phyloP scores from a whole-genome alignment of 768 basidiomycete species.

The Leucosporidium creatinivorum region DNA sequence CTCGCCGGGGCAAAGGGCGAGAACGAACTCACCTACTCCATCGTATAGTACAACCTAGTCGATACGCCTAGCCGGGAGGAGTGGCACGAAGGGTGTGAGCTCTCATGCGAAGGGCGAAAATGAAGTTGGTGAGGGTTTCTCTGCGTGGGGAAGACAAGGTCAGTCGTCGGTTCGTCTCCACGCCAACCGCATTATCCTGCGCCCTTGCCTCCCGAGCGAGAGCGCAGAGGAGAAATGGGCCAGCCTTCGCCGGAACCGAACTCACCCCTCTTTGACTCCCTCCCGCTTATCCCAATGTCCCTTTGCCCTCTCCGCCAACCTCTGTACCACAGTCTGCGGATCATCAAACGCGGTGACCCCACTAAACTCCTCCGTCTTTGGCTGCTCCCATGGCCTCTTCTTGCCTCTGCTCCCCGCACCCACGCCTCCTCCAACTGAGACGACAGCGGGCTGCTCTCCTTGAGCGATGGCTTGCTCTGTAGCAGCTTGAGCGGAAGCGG shows the following conservation, averaged over 20 bases:
- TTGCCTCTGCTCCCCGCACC: background rate
- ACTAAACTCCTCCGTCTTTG: constrained; percentile 26
- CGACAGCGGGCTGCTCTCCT: background rate
- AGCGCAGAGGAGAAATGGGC: background rate
- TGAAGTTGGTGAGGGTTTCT: constrained; percentile 31
- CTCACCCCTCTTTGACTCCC: constrained; percentile 27
- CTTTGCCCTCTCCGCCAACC: constrained; percentile 22
- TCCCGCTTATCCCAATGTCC: constrained; percentile 32
- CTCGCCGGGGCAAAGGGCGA: too few species aligned
- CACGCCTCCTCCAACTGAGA: background rate
- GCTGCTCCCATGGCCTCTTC: constrained; percentile 24
- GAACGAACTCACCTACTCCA: too few species aligned
- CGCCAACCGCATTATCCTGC: background rate
- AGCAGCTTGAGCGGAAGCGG: too few species aligned
- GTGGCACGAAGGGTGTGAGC: constrained; percentile 20
- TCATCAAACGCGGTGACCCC: constrained; percentile 22
- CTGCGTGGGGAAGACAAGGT: background rate
- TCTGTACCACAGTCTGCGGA: constrained; percentile 10
- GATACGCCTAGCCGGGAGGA: constrained; percentile 3
- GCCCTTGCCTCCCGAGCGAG: background rate
- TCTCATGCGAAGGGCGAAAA: constrained; percentile 22
- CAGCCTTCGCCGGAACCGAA: background rate
- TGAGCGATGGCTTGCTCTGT: background rate
- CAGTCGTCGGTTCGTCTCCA: background rate
- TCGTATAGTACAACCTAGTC: too few species aligned